Conservation (phyloP, 2,329 filamentous ascomycete genomes). For the Rhexocercosporidium sp. region DNA sequence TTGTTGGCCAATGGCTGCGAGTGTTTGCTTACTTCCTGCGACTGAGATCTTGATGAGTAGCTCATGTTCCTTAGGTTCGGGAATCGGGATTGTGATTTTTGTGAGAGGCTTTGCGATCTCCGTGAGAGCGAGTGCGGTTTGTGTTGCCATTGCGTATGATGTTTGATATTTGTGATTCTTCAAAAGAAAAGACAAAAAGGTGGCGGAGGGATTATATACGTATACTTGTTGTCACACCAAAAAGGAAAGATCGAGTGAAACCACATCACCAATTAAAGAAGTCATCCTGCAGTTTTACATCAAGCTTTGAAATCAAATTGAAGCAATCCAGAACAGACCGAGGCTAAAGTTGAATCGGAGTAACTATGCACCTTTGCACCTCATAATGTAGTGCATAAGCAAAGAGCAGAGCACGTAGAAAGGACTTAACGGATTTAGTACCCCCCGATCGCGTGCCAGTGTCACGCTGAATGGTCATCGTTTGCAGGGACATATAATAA, state of each 20-base stretch:
- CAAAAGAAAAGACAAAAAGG: not conserved
- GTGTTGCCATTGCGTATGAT: slow-evolving; percentile 18
- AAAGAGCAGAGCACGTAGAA: not conserved
- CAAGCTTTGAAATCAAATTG: not conserved
- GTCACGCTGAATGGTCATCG: not conserved
- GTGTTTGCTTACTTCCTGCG: slow-evolving; percentile 34
- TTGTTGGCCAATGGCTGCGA: not conserved
- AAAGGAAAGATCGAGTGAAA: not conserved
- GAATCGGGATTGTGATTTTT: slow-evolving; percentile 35
- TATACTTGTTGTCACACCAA: not conserved
- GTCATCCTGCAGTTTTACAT: too few species aligned
- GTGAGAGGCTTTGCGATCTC: slow-evolving; percentile 38
- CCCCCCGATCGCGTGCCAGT: not conserved
- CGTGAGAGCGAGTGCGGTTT: slow-evolving; percentile 38
- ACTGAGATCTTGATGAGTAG: slow-evolving; percentile 47
- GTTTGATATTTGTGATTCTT: not conserved
- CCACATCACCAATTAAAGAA: too few species aligned
- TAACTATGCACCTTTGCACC: not conserved
- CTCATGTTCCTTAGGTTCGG: slow-evolving; percentile 41
- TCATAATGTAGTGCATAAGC: not conserved
- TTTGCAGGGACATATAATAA: not conserved
- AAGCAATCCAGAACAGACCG: not conserved
- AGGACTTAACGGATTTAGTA: not conserved
- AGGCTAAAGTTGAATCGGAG: not conserved
- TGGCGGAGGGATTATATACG: not conserved